A percentile compares a stretch with the other conserved stretches of the same genome.
phyloP scores from a whole-genome alignment of 176 grass and related monocot species.

The Aegilops sharonensis region DNA sequence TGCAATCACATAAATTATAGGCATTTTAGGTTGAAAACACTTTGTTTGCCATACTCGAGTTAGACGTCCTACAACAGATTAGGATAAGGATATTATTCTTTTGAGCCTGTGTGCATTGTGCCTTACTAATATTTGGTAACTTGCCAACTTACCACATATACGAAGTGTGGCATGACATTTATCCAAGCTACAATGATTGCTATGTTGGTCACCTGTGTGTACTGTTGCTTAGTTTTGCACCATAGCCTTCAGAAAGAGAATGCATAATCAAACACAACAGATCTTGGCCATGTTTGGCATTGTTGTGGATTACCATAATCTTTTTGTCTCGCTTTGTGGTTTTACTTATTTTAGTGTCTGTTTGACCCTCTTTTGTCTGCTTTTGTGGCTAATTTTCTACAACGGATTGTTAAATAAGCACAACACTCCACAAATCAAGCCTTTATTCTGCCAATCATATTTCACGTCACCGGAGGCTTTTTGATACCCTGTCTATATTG shows the following conservation, averaged over 20 bases:
- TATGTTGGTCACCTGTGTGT: background rate
- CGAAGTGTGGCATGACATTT: background rate
- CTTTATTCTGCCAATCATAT: background rate
- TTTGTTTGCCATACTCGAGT: background rate
- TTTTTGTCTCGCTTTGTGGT: background rate
- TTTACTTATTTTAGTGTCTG: background rate
- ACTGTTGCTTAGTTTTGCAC: background rate
- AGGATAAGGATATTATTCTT: background rate
- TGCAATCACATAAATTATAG: background rate
- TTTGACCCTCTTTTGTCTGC: background rate
- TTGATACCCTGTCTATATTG: background rate
- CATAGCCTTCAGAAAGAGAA: background rate
- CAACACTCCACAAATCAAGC: background rate
- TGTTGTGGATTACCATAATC: background rate
- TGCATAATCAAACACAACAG: background rate
- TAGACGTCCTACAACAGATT: background rate
- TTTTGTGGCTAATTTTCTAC: background rate
- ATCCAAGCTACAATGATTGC: background rate
- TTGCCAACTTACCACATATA: background rate
- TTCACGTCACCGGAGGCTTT: background rate
- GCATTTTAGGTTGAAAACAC: background rate
- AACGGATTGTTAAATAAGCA: background rate
- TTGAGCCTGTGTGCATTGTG: background rate
- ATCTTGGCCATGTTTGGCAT: background rate
- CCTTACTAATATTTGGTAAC: background rate